Conservation (phyloP, 2,329 filamentous ascomycete species). For the Sclerotinia sclerotiorum region DNA sequence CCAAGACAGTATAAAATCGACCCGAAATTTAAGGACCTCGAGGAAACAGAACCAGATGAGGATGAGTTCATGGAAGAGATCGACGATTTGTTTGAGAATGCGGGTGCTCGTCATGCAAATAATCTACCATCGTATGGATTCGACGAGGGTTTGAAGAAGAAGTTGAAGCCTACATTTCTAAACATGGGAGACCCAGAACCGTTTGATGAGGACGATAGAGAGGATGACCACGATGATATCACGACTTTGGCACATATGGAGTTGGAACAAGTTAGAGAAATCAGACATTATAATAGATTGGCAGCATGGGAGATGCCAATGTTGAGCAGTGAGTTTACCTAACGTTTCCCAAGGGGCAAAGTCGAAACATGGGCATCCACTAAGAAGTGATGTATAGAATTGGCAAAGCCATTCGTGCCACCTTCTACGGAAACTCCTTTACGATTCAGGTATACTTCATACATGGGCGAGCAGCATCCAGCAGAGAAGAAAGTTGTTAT, state of each 20-base stretch:
- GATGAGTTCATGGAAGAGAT: slow-evolving; percentile 22
- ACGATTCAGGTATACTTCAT: slow-evolving; percentile 94
- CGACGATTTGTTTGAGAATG: slow-evolving; percentile 20
- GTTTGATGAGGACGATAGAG: slow-evolving; percentile 41
- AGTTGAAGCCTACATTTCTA: slow-evolving; percentile 39
- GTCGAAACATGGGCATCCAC: slow-evolving; percentile 17
- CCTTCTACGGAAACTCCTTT: slow-evolving; percentile 69
- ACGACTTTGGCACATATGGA: slow-evolving; percentile 80
- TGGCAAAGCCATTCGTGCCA: slow-evolving; percentile 76
- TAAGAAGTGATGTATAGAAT: slow-evolving; percentile 54
- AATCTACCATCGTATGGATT: slow-evolving; percentile 17
- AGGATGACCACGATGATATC: slow-evolving; percentile 80
- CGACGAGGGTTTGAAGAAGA: slow-evolving; percentile 27
- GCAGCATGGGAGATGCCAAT: slow-evolving; percentile 96
- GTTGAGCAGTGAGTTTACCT: slow-evolving; percentile 67
- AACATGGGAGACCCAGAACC: slow-evolving; percentile 39
- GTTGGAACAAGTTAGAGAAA: slow-evolving; percentile 82
- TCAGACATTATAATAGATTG: slow-evolving; percentile 82
- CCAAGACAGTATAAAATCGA: slow-evolving; percentile 26
- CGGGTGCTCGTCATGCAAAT: slow-evolving; percentile 9
- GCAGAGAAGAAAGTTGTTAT: slow-evolving; percentile 92
- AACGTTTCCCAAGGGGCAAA: slow-evolving; percentile 5
- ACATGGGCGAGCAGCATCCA: slow-evolving; percentile 91
- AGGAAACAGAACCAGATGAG: slow-evolving; percentile 18
- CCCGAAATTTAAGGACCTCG: slow-evolving; percentile 24